Evolutionary conservation across 2,329 filamentous ascomycete genomes (phyloP), one percentile per base, ranked within the genome.

Genomic region (Aspergillus alliaceus): DNA sequence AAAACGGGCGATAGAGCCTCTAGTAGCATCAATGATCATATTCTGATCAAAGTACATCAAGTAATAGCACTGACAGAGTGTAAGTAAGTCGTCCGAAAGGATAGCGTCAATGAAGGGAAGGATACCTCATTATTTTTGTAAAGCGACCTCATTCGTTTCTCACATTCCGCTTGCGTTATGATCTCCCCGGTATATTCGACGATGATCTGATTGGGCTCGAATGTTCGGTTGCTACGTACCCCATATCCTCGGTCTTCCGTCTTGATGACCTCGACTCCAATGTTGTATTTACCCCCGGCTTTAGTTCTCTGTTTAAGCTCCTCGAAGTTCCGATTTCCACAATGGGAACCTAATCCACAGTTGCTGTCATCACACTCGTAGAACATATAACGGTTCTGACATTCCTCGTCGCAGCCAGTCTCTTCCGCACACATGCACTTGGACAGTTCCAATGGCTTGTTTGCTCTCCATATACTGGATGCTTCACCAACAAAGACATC

Each of bases 111-210:
- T 18, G 8, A 29, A 32, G 8, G 15, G 37, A 51, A 27, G 74
- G 86, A 74, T 73, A 96, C 92, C 77, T 95, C 89, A 67, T 96
- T 96, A 71, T 96, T 85, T 74, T 95, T 96, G 79, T 99, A 99
- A 58, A 90, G 84, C 61, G 93, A 89, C 58, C 90, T 91, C 93
- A 98, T 97, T 54, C 95, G 88, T 47, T 90, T 85, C 72, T 98
- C 92, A 69, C 93, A 96, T 73, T 99, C 95, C 29, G 88, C 87
- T 70, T 96, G 91, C 0, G 92, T 97, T 69, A 99, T 96, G 65
- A 99, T 97, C 75, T 99, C 95, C 39, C 95, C 95, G 0, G 93
- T 93, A 71, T 99, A 99, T 71, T 99, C 95, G 78, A 98, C 93
- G 70, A 99, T 98, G 72, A 99, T 96, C 77, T 98, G 92, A 68